Conservation (phyloP, 768 basidiomycete species). For the Tephrocybe sp. region DNA sequence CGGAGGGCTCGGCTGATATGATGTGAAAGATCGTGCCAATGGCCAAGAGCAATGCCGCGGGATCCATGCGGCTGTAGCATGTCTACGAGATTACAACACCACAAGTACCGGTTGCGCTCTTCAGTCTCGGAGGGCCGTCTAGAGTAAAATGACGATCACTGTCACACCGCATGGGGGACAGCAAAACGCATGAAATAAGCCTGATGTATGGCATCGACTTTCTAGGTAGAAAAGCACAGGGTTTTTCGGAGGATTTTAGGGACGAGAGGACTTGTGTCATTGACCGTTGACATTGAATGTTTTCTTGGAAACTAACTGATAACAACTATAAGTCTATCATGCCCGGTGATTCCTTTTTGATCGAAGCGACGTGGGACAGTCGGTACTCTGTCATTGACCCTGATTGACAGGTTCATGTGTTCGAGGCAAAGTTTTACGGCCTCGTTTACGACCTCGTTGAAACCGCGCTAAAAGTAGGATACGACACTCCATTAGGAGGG, state of each 20-base stretch:
- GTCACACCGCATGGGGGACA: too few species aligned
- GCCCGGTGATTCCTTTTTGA: conserved; percentile 16
- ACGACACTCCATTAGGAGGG: conserved; percentile 1
- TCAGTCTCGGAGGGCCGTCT: too few species aligned
- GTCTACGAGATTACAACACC: background rate
- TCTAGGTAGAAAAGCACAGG: too few species aligned
- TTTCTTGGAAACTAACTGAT: background rate
- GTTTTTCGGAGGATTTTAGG: too few species aligned
- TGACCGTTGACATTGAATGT: background rate
- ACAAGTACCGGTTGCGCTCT: too few species aligned
- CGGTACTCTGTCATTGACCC: background rate
- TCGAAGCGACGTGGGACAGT: conserved; percentile 17
- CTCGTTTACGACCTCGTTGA: background rate
- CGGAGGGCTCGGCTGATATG: background rate
- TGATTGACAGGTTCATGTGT: conserved; percentile 5
- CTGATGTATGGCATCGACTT: too few species aligned
- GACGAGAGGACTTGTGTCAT: background rate
- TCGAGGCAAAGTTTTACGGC: background rate
- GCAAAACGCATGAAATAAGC: too few species aligned
- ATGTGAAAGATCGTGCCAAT: conserved; percentile 2
- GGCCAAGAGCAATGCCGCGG: background rate
- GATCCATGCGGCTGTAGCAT: background rate
- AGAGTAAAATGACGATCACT: too few species aligned
- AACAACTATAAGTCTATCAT: conserved; percentile 17
- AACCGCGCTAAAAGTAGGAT: background rate